A percentile compares a stretch with the other conserved stretches of the same genome.
phyloP scores from a whole-genome alignment of 768 basidiomycete genomes.

The Boletus rufocinnamomeus region DNA sequence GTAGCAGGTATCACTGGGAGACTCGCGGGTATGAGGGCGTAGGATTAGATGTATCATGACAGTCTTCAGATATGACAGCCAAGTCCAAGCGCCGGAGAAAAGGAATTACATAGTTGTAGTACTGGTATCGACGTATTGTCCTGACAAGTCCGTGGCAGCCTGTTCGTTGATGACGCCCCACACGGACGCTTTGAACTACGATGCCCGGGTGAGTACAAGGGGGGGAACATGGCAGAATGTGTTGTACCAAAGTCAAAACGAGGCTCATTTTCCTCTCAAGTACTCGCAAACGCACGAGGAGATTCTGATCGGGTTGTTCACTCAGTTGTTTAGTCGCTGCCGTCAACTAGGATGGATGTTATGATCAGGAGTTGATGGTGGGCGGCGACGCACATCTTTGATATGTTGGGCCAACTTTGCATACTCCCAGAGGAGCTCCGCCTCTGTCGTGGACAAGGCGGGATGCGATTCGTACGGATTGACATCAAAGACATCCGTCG shows the following conservation, averaged over 20 bases:
- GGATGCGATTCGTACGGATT: slow-evolving; percentile 80
- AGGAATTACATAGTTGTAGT: slow-evolving; percentile 16
- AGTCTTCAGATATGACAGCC: neutral
- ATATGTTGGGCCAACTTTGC: slow-evolving; percentile 82
- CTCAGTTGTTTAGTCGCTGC: slow-evolving; percentile 67
- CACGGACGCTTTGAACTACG: slow-evolving; percentile 92
- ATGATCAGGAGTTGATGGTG: neutral
- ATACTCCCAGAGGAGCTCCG: slow-evolving; percentile 90
- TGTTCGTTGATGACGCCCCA: slow-evolving; percentile 93
- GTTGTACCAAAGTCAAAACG: slow-evolving; percentile 82
- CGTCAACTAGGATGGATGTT: slow-evolving; percentile 49
- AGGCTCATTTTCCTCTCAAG: slow-evolving; percentile 95
- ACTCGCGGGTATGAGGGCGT: slow-evolving; percentile 51
- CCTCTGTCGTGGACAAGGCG: slow-evolving; percentile 64
- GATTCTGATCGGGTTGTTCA: slow-evolving; percentile 73
- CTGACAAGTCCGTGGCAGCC: slow-evolving; percentile 34
- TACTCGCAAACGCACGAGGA: slow-evolving; percentile 73
- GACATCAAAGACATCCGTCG: slow-evolving; percentile 37
- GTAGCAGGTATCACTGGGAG: slow-evolving; percentile 44
- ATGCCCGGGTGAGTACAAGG: slow-evolving; percentile 4
- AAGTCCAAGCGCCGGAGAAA: neutral
- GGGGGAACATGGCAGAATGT: neutral
- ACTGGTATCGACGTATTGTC: slow-evolving; percentile 19
- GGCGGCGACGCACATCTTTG: slow-evolving; percentile 57
- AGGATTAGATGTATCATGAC: neutral